Evolutionary conservation across 2,329 filamentous ascomycete genomes (phyloP).

Genomic region (Dactylellina sp.): DNA sequence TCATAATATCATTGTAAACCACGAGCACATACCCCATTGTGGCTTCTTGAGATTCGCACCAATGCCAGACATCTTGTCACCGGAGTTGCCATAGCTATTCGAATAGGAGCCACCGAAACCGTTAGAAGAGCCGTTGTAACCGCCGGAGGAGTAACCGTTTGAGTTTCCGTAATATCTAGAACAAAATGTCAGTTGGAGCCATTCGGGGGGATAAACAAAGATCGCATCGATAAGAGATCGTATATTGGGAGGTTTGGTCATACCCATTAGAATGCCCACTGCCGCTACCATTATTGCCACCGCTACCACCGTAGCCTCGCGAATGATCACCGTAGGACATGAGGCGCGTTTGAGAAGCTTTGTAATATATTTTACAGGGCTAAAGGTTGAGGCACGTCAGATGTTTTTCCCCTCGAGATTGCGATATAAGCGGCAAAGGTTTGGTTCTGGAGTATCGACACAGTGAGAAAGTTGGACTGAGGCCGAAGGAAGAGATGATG

Average conservation of each 20-base stretch:
- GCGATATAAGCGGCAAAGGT: no score
- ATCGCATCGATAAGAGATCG: not conserved
- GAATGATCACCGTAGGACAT: constrained; percentile 56
- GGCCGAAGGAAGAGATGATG: not conserved
- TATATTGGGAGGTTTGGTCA: not conserved
- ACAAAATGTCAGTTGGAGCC: constrained; percentile 10
- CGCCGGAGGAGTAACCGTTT: constrained; percentile 66
- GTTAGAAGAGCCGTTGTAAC: constrained; percentile 59
- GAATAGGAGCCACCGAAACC: constrained; percentile 62
- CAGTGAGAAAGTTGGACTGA: not conserved
- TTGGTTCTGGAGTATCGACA: no score
- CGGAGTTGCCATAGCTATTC: constrained; percentile 70
- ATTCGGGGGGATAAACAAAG: not conserved
- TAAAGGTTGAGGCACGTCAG: not conserved
- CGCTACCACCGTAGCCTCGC: constrained; percentile 41
- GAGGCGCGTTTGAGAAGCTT: not conserved
- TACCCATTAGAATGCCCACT: constrained; percentile 50
- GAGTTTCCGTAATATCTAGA: constrained; percentile 64
- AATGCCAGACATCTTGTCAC: constrained; percentile 93
- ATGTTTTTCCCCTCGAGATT: no score
- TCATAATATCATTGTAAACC: not conserved
- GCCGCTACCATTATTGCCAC: constrained; percentile 20
- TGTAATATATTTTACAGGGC: not conserved
- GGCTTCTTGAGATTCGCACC: constrained; percentile 89
- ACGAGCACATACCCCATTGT: constrained; percentile 80